Conservation (phyloP, 108 stramenopile species). For the Mayamaea pseudoterrestris region DNA sequence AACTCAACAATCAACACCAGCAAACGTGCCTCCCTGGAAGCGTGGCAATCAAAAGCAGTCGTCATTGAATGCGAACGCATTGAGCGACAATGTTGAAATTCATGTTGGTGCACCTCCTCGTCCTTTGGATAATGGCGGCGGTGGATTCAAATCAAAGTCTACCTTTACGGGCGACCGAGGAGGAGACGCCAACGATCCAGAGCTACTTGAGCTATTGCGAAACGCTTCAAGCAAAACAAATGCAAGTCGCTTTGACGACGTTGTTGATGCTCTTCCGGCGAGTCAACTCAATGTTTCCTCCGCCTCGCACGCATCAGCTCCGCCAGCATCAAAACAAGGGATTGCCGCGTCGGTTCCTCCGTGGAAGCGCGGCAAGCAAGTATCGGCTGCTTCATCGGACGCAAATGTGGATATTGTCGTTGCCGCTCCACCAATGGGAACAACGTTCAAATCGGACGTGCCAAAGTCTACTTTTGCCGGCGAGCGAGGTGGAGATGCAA, state of each 20-base stretch:
- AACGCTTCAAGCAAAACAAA: slow-evolving; percentile 42
- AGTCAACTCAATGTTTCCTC: no score
- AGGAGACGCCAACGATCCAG: slow-evolving; percentile 54
- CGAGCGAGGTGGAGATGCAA: slow-evolving; percentile 50
- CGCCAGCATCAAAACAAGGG: background rate
- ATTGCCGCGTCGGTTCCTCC: background rate
- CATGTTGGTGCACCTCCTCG: background rate
- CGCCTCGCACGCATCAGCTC: no score
- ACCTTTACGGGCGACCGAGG: slow-evolving; percentile 53
- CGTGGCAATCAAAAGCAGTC: background rate
- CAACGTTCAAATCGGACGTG: slow-evolving; percentile 11
- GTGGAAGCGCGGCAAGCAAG: slow-evolving; percentile 5
- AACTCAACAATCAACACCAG: background rate
- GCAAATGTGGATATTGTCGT: background rate
- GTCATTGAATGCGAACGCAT: no score
- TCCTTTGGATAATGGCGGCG: slow-evolving; percentile 1
- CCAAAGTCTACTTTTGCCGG: slow-evolving; percentile 31
- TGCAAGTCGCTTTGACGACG: background rate
- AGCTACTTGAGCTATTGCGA: slow-evolving; percentile 49
- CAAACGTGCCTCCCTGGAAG: slow-evolving; percentile 1
- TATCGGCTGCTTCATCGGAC: background rate
- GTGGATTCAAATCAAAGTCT: slow-evolving; percentile 12
- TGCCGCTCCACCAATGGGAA: slow-evolving; percentile 4
- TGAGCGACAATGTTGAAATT: no score
- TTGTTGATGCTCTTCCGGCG: slow-evolving; percentile 1